Evolutionary conservation across 345 rosid genomes (phyloP), one percentile per base, ranked within the genome.

Genomic region (Populus ilicifolia): DNA sequence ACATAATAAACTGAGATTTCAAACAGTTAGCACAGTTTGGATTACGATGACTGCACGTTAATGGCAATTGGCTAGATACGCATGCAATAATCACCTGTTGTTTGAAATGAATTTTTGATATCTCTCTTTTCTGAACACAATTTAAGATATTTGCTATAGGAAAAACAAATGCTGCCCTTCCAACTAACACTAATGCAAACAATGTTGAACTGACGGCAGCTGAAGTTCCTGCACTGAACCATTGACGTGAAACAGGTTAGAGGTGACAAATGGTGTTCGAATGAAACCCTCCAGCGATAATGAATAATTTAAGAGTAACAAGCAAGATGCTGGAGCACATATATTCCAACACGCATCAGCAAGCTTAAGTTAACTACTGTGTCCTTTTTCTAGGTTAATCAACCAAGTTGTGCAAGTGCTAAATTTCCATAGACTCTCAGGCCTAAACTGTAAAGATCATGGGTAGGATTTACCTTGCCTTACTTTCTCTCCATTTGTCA

Each of bases 131-230:
- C 46, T n/a, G 73, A 39, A 77, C 6, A 41, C 78, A 87, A 27
- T 85, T 91, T n/a, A 67, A 67, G 72, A 91, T 81, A 69, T 86
- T 89, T 77, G 89, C 84, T 27, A 86, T 69, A 35, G 95, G 93
- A 77, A 84, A 91, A 61, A 88, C 86, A 75, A 91, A 91, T 74
- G 89, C 89, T 9, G 90, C 90, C 75, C 93, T 89, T 79, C 95
- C 95, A 54, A 88, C 62, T 79, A 89, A 77, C 38, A 88, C 89
- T 8, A 91, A 76, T 3, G 81, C 88, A 7, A 91, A 59, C 73
- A 91, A 35, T 61, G 86, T 82, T 23, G 87, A 82, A 75, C 95
- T 91, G 67, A 91, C 82, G 6, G 88, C 88, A 77, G 87, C 5
- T 0, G 80, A 87, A 50, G 86, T 86, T 77, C 85, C 88, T 69